Evolutionary conservation across 208 protist species (phyloP), one percentile per base, ranked within the genome.

Genomic region (Strigomonas galati): DNA sequence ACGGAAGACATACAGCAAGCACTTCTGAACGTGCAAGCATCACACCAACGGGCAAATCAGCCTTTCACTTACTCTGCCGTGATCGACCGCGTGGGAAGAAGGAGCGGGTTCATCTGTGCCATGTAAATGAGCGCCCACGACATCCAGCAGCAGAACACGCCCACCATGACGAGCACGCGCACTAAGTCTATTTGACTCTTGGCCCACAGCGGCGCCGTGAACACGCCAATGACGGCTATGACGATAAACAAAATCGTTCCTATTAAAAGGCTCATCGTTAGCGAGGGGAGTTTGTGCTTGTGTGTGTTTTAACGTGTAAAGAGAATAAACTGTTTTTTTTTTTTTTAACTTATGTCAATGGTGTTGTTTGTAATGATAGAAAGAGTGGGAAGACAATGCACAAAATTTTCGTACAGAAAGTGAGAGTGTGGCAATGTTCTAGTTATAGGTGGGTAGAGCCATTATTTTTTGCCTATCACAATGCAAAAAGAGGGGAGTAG

Each of bases 81-180:
- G 54, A 97, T 86, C 59, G 77, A 85, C 30, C 92, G 88, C 3
- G 84, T 93, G n/a, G 92, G 92, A 23, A 96, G 74, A 5, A 95
- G 56, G 4, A 97, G 71, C 2, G 90, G 92, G 69, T 96, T 92
- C 77, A 97, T 81, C 77, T 97, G 92, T 26, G 92, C 86, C 87
- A 97, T 93, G 83, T 97, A 97, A 30, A 97, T 92, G n/a, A 94
- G 83, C 10, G 83, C 76, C 85, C 87, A 97, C 54, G 89, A 95
- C 65, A 97, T 76, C 91, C 92, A 97, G 74, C 87, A 93, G 77
- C 92, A 97, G 67, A 95, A 95, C 7, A 88, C 81, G 26, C 71
- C 79, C 7, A 91, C 76, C 43, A 69, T 64, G 35, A 65, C 78
- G 1, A 95, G 73, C 24, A 94, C 82, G 12, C 87, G 89, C 35